A percentile compares a stretch with the other conserved stretches of the same genome.
These are phyloP conservation scores for Ustilago trichophora DNA, from an alignment of 1,284 basidiomycete genomes.

Conservation along the genomic window DNA sequence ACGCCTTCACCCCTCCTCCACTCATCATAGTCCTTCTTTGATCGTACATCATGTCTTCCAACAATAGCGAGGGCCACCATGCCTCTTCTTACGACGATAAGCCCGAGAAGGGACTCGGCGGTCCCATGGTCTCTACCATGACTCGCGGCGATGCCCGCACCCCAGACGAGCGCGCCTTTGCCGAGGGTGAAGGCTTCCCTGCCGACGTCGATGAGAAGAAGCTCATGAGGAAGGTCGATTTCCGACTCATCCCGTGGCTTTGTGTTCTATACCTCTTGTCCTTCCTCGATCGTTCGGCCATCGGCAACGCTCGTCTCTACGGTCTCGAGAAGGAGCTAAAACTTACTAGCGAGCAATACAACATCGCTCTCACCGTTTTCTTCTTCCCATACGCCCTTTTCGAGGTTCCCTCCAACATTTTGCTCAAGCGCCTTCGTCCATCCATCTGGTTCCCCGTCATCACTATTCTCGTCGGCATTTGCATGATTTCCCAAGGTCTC, in stretches of 20 bases:
- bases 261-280: constrained; percentile 52
- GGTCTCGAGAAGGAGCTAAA: constrained; percentile 38
- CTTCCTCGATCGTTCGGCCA: constrained; percentile 68
- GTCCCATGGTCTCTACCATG: constrained; percentile 11
- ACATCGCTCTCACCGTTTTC: constrained; percentile 44
- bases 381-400: constrained; percentile 55
- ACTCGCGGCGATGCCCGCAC: constrained; percentile 8
- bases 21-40: not conserved
- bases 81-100: constrained; percentile 18
- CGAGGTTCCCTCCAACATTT: constrained; percentile 45
- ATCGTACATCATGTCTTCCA: constrained; percentile 25
- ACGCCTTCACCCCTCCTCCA: not conserved
- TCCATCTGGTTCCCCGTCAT: constrained; percentile 72
- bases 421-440: constrained; percentile 77
- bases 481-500: constrained; percentile 76
- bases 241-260: constrained; percentile 56
- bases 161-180: constrained; percentile 6
- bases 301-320: constrained; percentile 64
- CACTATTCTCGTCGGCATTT: constrained; percentile 71
- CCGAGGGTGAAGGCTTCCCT: too few species aligned
- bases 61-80: constrained; percentile 18
- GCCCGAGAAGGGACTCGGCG: constrained; percentile 9
- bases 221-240: constrained; percentile 60
- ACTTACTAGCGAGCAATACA: constrained; percentile 33
- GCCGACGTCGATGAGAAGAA: constrained; percentile 56